Conservation (phyloP, 495 filamentous ascomycete species). For the Penicillium verhagenii region DNA sequence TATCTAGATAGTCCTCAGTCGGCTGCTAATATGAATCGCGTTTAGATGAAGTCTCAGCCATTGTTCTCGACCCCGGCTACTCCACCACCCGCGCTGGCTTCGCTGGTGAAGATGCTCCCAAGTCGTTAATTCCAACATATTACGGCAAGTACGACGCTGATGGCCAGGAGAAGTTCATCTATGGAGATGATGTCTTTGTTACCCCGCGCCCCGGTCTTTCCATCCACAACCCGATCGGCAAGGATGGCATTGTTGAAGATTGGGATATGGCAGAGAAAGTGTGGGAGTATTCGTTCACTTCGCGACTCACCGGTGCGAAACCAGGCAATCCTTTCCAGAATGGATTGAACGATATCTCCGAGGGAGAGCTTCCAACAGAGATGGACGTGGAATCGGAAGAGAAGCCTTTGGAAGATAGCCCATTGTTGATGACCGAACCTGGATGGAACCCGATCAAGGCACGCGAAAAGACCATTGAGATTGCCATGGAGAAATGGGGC, state of each 20-base stretch:
- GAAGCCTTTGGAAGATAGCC: constrained; percentile 81
- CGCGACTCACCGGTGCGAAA: constrained; percentile 66
- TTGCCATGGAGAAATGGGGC: constrained; percentile 94
- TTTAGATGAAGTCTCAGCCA: constrained; percentile 91
- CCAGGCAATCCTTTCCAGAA: constrained; percentile 65
- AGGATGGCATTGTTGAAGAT: constrained; percentile 90
- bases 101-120: constrained; percentile 95
- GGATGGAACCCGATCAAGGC: constrained; percentile 87
- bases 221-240: constrained; percentile 83
- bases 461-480: constrained; percentile 87
- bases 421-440: constrained; percentile 90
- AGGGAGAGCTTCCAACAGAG: constrained; percentile 60
- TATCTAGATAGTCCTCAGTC: neutral
- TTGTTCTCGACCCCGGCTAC: constrained; percentile 94
- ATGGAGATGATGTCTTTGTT: constrained; percentile 84
- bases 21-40: constrained; percentile 5
- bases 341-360: constrained; percentile 66
- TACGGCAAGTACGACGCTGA: constrained; percentile 66
- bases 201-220: constrained; percentile 72
- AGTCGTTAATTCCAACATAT: constrained; percentile 84
- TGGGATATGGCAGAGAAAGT: constrained; percentile 89
- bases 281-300: constrained; percentile 87
- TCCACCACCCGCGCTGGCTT: constrained; percentile 90
- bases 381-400: constrained; percentile 72
- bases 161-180: constrained; percentile 61